Base-by-base conservation (phyloP, 2,329 filamentous ascomycete species). In the Trichoderma sp. region DNA sequence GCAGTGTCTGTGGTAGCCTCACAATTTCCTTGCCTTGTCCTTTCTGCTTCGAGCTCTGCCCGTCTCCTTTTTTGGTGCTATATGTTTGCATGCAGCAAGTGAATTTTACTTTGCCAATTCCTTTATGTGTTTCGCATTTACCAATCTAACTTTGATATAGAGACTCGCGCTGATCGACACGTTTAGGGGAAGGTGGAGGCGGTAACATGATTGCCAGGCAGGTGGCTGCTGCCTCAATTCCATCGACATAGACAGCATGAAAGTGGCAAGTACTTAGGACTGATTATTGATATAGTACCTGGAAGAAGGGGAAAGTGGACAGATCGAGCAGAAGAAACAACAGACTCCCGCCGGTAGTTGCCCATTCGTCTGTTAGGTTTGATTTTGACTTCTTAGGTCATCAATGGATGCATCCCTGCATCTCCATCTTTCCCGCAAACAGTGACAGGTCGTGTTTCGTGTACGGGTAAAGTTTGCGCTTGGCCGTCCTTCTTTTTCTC, bases 291-390 rank as follows among this genome's bases (percentile, higher is more conserved):
- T 40, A 40, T 14, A 37, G 7, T 43, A 5, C 6, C 19, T 43
- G 10, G 16, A 43, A 43, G 16, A 43, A 43, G 19, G 16, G 7
- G 16, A 10, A 43, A n/a, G 5, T 8, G 16, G 16, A 43, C n/a
- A 16, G 40, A 43, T 6, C 19, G 40, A 43, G 19, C 19, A 43
- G 19, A 43, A 43, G 16, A 43, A 43, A 10, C 19, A n/a, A 43
- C 16, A 43, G 37, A n/a, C 7, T 43, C 19, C 19, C 16, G 19
- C 57, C 63, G 53, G 63, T 29, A 66, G 63, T 58, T 66, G 63
- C 27, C 13, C 14, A 47, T 40, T 7, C 24, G 40, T 21, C 31
- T 35, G 49, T 49, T 31, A 21, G 31, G 60, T 6, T 35, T 19
- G 55, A 57, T 53, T 56, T 64, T 21, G 52, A 27, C 27, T 40